Percentiles rank a stretch among this genome's conserved stretches.
These are phyloP conservation scores for Exophiala dermatitidis DNA, from an alignment of 2,329 filamentous ascomycete genomes.

Conservation along the genomic window DNA sequence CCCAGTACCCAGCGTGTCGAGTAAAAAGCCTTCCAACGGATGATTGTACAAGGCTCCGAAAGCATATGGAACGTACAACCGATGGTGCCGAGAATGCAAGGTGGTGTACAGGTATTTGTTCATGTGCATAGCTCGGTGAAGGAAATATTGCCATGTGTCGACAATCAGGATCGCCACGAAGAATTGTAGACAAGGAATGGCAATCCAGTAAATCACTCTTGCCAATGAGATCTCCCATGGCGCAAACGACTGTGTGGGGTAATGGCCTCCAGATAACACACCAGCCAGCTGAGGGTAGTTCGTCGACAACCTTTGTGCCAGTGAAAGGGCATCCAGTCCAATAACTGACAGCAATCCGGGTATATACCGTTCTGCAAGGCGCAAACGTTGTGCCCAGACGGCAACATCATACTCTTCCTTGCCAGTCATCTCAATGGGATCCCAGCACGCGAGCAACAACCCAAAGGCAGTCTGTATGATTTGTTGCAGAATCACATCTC, in stretches of 20 bases:
- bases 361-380: slow-evolving; percentile 69
- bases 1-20: slow-evolving; percentile 83
- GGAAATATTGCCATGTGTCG: slow-evolving; percentile 97
- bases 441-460: slow-evolving; percentile 60
- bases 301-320: slow-evolving; percentile 67
- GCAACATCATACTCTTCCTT: slow-evolving; percentile 80
- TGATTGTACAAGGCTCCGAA: slow-evolving; percentile 97
- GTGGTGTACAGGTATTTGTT: slow-evolving; percentile 82
- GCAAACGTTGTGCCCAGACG: slow-evolving; percentile 78
- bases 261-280: slow-evolving; percentile 70
- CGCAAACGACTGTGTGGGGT: slow-evolving; percentile 68
- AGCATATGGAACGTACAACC: slow-evolving; percentile 93
- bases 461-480: slow-evolving; percentile 74
- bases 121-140: slow-evolving; percentile 92
- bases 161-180: slow-evolving; percentile 65
- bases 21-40: slow-evolving; percentile 83
- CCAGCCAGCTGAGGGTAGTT: slow-evolving; percentile 69
- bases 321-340: slow-evolving; percentile 66
- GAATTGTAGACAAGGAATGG: slow-evolving; percentile 73
- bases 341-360: slow-evolving; percentile 62
- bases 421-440: slow-evolving; percentile 66
- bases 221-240: slow-evolving; percentile 72
- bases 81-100: slow-evolving; percentile 92
- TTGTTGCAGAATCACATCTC: slow-evolving; percentile 89
- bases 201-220: slow-evolving; percentile 68